A percentile compares a stretch with the other conserved stretches of the same genome.
Conservation (phyloP, 1,284 basidiomycete genomes). For the Puccinia horiana region DNA sequence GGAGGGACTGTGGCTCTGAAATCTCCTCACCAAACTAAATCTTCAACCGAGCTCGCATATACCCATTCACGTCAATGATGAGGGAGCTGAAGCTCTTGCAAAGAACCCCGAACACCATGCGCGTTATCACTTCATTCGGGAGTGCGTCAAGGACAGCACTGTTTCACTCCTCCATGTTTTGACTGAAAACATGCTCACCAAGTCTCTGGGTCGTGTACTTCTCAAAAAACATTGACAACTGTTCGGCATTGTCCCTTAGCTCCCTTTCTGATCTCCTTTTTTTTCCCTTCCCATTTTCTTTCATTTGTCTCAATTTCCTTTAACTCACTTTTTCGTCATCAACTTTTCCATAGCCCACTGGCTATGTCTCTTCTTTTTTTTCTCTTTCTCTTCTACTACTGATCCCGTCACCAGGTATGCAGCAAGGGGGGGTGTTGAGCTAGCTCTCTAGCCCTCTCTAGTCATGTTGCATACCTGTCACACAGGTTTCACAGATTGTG, state of each 20-base stretch:
- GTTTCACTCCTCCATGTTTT: background rate
- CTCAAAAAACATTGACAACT: background rate
- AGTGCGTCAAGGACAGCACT: background rate
- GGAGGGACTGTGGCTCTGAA: background rate
- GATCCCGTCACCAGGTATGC: too few species aligned
- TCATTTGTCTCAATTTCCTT: too few species aligned
- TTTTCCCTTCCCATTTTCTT: too few species aligned
- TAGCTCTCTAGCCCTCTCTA: background rate
- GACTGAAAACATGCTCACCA: background rate
- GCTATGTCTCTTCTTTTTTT: too few species aligned
- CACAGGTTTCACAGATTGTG: background rate
- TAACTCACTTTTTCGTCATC: too few species aligned
- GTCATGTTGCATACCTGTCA: background rate
- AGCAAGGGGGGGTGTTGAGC: too few species aligned
- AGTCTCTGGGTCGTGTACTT: background rate
- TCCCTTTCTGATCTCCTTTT: too few species aligned
- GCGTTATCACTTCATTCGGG: background rate
- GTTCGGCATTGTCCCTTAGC: background rate
- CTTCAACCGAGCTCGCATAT: background rate
- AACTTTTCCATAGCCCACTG: too few species aligned
- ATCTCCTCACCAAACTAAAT: background rate
- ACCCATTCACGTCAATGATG: background rate
- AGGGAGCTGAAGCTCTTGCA: background rate
- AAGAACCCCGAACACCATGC: background rate
- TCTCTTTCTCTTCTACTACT: too few species aligned